Base-by-base conservation (phyloP, 2,329 filamentous ascomycete species). In the Penicillium polonicum region DNA sequence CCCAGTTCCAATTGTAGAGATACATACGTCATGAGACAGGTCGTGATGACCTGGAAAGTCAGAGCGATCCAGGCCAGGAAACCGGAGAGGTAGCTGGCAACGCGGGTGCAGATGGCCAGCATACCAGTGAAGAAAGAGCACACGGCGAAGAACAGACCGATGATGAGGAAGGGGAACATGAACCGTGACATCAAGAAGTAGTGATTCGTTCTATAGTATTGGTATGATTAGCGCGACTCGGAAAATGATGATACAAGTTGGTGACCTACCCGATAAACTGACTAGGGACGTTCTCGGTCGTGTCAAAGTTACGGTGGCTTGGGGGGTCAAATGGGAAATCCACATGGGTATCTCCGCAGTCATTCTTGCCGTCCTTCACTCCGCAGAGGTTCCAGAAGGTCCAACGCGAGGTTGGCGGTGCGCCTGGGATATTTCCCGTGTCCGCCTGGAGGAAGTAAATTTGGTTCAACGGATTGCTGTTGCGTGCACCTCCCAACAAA, bases 101-200 rank as follows among this genome's bases (percentile, higher is more conserved):
- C 75, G 56, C 82, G 79, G 5, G 80, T 79, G 70, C 82, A 85
- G 41, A 83, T 73, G 21, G 78, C 75, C 54, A 80, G 65, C 9
- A 79, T 64, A 9, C 81, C 79, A 29, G 75, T 74, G 58, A 81
- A 70, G 17, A 83, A 73, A 2, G 78, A 76, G 55, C 71, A 61
- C 15, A 78, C 74, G 45, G 72, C 84, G 74, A 96, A 94, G 80
- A 96, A 86, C 38, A 97, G 83, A 19, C 87, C 85, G 64, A 97
- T 88, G 56, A 97, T 80, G 79, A 90, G 90, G 76, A 96, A 94
- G 38, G 92, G 91, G 84, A 93, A 97, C 74, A 91, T 89, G 79
- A 97, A 96, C 41, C 93, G 86, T 79, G 91, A 95, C 71, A 94
- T 82, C 77, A 92, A 91, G 79, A 83, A 97, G 80, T 87, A 96